A percentile compares a stretch with the other conserved stretches of the same genome.
These are phyloP conservation scores for Suillus subluteus DNA, from an alignment of 768 basidiomycete species.

Conservation along the genomic window DNA sequence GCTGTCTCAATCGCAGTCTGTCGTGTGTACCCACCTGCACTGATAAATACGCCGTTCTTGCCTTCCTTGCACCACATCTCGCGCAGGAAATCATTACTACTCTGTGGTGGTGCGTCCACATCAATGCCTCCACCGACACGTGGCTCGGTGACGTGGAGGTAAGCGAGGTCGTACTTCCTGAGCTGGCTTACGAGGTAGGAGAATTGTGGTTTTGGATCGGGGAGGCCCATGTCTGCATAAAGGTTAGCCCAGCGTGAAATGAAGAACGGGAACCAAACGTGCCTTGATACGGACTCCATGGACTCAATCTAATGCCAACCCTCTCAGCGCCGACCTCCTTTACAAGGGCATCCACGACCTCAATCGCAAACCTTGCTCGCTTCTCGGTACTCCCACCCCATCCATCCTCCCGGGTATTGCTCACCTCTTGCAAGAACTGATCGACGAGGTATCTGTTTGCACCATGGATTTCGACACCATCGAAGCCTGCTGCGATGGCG, in stretches of 20 bases:
- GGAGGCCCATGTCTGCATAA: slow-evolving; percentile 38
- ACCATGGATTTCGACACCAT: slow-evolving; percentile 51
- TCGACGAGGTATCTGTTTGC: slow-evolving; percentile 40
- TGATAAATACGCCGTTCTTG: slow-evolving; percentile 7
- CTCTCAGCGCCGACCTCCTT: slow-evolving; percentile 47
- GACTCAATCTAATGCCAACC: slow-evolving; percentile 47
- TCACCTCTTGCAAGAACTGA: slow-evolving; percentile 44
- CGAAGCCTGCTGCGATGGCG: slow-evolving; percentile 63
- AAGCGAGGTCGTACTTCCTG: slow-evolving; percentile 37
- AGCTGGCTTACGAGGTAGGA: slow-evolving; percentile 34
- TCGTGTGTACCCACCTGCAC: slow-evolving; percentile 11
- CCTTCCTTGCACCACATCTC: slow-evolving; percentile 26
- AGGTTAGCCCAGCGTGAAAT: not conserved
- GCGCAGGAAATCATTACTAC: slow-evolving; percentile 32
- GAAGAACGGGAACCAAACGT: slow-evolving; percentile 11
- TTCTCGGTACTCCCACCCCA: slow-evolving; percentile 58
- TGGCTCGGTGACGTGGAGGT: slow-evolving; percentile 45
- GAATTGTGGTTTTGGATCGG: slow-evolving; percentile 41
- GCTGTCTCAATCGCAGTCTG: slow-evolving; percentile 6
- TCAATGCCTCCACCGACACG: slow-evolving; percentile 20
- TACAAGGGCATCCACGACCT: slow-evolving; percentile 46
- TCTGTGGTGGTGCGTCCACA: slow-evolving; percentile 5
- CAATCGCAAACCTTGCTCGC: slow-evolving; percentile 48
- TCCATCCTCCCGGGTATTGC: slow-evolving; percentile 48
- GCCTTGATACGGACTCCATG: slow-evolving; percentile 42